A percentile compares a stretch with the other conserved stretches of the same genome.
These are phyloP conservation scores for Boletus fagicola DNA, from an alignment of 768 basidiomycete genomes.

Conservation along the genomic window DNA sequence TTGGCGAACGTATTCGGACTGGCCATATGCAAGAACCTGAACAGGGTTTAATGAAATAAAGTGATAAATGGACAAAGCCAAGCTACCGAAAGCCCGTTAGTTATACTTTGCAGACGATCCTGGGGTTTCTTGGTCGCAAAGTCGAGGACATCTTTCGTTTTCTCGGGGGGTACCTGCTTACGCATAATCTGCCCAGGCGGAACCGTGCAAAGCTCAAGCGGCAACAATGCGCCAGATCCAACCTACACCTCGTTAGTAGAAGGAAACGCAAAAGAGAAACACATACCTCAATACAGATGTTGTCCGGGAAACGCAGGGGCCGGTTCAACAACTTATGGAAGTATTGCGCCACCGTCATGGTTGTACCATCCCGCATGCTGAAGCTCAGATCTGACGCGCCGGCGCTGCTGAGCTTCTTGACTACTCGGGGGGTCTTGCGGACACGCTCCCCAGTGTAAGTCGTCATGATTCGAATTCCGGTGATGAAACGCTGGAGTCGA, in stretches of 20 bases:
- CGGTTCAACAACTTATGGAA: slow-evolving; percentile 54
- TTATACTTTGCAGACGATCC: slow-evolving; percentile 56
- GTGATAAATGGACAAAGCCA: neutral
- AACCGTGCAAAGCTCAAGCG: slow-evolving; percentile 65
- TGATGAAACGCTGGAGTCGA: slow-evolving; percentile 53
- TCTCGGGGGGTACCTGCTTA: slow-evolving; percentile 67
- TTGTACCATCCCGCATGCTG: slow-evolving; percentile 52
- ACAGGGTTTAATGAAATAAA: neutral
- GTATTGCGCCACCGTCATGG: slow-evolving; percentile 59
- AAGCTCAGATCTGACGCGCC: slow-evolving; percentile 59
- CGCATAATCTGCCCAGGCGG: slow-evolving; percentile 67
- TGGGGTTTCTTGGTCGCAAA: slow-evolving; percentile 66
- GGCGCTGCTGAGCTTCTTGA: slow-evolving; percentile 55
- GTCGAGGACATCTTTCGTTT: slow-evolving; percentile 57
- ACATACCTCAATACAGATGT: slow-evolving; percentile 67
- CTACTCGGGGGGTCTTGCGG: slow-evolving; percentile 49
- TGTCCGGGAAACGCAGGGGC: slow-evolving; percentile 56
- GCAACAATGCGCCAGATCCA: slow-evolving; percentile 58
- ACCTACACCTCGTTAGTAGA: slow-evolving; percentile 42
- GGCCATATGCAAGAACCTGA: slow-evolving; percentile 64
- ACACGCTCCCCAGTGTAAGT: slow-evolving; percentile 37
- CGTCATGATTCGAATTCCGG: slow-evolving; percentile 51
- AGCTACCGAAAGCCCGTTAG: slow-evolving; percentile 50
- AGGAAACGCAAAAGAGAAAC: slow-evolving; percentile 9
- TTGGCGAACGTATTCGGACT: slow-evolving; percentile 70